These are phyloP conservation scores for Rhizoclosmatium sp. DNA, from an alignment of 192 early-diverging fungal species.

Conservation along the genomic window DNA sequence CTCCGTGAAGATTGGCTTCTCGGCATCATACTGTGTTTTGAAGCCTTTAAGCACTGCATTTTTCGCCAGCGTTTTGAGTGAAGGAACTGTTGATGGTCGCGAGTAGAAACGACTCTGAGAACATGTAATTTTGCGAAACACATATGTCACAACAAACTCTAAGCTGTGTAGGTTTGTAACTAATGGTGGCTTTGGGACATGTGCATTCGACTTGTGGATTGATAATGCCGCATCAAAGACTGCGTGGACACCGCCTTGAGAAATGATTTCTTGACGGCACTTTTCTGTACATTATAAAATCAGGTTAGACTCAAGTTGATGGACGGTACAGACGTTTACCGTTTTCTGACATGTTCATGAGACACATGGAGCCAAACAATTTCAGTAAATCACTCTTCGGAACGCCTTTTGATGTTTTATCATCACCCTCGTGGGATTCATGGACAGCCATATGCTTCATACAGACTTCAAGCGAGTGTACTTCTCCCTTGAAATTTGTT, in stretches of 20 bases:
- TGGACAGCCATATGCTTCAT: constrained; percentile 26
- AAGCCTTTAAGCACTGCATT: not conserved
- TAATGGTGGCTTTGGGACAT: constrained; percentile 14
- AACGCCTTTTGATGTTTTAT: constrained; percentile 8
- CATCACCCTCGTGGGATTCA: not conserved
- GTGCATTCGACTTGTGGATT: constrained; percentile 1
- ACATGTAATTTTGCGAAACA: constrained; percentile 22
- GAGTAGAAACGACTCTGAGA: not conserved
- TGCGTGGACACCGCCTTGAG: constrained; percentile 37
- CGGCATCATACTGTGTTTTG: constrained; percentile 1
- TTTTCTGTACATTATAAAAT: constrained; percentile 21
- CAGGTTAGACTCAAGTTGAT: no score
- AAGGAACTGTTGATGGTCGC: not conserved
- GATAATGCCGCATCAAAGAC: constrained; percentile 41
- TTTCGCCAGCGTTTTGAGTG: constrained; percentile 9
- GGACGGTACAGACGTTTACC: constrained; percentile 20
- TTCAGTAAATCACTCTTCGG: constrained; percentile 46
- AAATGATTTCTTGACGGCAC: constrained; percentile 41
- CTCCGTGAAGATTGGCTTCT: constrained; percentile 12
- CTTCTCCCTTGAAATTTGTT: constrained; percentile 18
- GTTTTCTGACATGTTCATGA: constrained; percentile 50
- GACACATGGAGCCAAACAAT: constrained; percentile 49
- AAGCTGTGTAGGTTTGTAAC: not conserved
- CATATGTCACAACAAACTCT: constrained; percentile 23
- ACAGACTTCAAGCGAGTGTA: constrained; percentile 26